These are phyloP conservation scores for Ceratobasidium papillatum DNA, from an alignment of 1,284 basidiomycete species.

Conservation along the genomic window DNA sequence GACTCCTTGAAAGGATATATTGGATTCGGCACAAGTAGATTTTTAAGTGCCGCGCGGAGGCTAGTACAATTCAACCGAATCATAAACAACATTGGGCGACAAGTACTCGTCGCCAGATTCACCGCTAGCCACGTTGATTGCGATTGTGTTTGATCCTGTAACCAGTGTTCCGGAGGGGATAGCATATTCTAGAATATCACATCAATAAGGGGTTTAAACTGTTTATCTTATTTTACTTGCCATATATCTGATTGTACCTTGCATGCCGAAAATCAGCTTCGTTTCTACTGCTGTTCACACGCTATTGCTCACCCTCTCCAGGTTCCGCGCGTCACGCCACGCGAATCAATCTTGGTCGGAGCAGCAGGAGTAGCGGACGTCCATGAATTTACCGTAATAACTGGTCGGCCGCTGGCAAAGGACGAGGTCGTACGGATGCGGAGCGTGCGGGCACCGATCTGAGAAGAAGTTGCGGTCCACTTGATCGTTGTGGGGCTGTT, in stretches of 20 bases:
- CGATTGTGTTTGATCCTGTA: slow-evolving; percentile 38
- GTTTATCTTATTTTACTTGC: neutral
- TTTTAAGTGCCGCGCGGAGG: no score
- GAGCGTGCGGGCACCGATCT: slow-evolving; percentile 33
- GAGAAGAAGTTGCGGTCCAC: slow-evolving; percentile 39
- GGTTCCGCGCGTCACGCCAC: slow-evolving; percentile 34
- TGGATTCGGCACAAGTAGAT: no score
- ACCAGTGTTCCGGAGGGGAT: slow-evolving; percentile 39
- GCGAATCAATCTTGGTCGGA: slow-evolving; percentile 39
- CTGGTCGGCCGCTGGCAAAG: slow-evolving; percentile 41
- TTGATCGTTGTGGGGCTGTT: slow-evolving; percentile 43
- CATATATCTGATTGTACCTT: slow-evolving; percentile 25
- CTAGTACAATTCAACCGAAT: slow-evolving; percentile 36
- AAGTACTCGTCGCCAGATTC: slow-evolving; percentile 36
- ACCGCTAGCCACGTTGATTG: slow-evolving; percentile 39
- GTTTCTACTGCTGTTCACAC: no score
- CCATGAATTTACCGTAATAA: slow-evolving; percentile 41
- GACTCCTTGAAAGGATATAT: no score
- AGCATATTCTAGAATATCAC: slow-evolving; percentile 13
- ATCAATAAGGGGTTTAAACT: neutral
- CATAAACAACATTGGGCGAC: slow-evolving; percentile 37
- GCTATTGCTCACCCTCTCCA: slow-evolving; percentile 13
- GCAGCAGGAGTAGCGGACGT: slow-evolving; percentile 38
- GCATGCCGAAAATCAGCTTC: neutral
- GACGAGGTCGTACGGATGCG: slow-evolving; percentile 39